Evolutionary conservation across 2,329 filamentous ascomycete genomes (phyloP), one percentile per base, ranked within the genome.

Genomic region (Neonectria magnoliae): DNA sequence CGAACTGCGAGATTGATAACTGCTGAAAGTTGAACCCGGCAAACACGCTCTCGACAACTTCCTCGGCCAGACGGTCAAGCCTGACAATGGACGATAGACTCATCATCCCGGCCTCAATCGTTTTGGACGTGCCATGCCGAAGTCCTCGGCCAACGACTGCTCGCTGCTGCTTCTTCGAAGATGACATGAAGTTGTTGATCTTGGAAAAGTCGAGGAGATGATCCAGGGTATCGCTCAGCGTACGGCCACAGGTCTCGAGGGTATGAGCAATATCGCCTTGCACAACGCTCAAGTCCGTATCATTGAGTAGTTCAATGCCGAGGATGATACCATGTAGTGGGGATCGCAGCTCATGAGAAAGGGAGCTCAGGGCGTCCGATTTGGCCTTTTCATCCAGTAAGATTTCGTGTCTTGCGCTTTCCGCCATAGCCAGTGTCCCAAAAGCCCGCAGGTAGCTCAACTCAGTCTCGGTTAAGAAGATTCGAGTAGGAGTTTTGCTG

Each of bases 311-410:
- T 68, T 88, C 85, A 1, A 81, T 80, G 62, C 79, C 85, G 1
- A 85, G 83, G 0, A 90, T 77, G 45, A 90, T 83, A 3, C 88
- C 88, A 64, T 90, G 88, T 1, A 90, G 76, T 0, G 88, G 88
- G 4, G 85, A 88, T 5, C 88, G 81, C 22, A 90, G 76, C 71
- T 90, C 88, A 70, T 90, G 88, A 7, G 85, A 88, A 13, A 90
- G 83, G 2, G 85, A 88, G 1, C 85, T 84, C 20, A 90, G 82
- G 51, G 88, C 84, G 59, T 89, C 86, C 1, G 84, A 83, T 71
- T 88, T 88, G 42, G 85, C 84, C 62, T 79, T 82, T 53, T 82
- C 80, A 1, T 80, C 78, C 11, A 75, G 71, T 4, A 51, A 7
- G 5, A 51, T 14, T 20, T 51, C 48, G n/a, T 36, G 48, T 20